Evolutionary conservation across 169 alveolate species (phyloP), one percentile per base, ranked within the genome.

Genomic region (Blepharisma undulans): DNA sequence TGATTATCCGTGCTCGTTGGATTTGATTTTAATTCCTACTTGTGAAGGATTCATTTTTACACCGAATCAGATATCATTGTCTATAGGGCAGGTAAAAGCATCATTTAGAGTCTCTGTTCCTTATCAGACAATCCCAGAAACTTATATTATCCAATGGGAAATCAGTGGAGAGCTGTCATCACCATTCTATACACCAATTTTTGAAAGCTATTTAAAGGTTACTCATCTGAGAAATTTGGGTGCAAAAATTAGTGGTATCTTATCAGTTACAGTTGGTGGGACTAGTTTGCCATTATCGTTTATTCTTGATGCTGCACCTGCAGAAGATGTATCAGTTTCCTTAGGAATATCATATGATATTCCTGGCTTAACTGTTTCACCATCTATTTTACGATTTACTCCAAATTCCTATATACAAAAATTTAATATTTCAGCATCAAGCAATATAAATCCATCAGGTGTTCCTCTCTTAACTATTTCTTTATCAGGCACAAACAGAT

Each of bases 1-100:
- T 7, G 78, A 76, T 36, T 93, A 93, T 76, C 95, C 95, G 1
- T 93, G 94, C 33, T 92, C 94, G 74, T 77, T 90, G 6, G 89
- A 90, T 86, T 84, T 93, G 25, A 84, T 90, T 27, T 86, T 93
- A 14, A 78, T 90, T 6, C 90, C 92, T 16, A 7, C 25, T 5
- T 6, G 78, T 29, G 48, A 84, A 32, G 91, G 90, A 16, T 87
- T 91, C 61, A 77, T 84, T 22, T 72, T 93, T 10, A 61, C 88
- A 5, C 95, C 95, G 14, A 25, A 21, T 25, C 25, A 87, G 29
- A 59, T 93, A n/a, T 30, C 60, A 12, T 77, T 93, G 16, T 33
- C 61, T 18, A 27, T 90, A 84, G 93, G 94, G 7, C 91, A 93
- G 33, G 18, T 91, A 16, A 14, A 80, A 30, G 25, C 84, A 29